Evolutionary conservation across 495 filamentous ascomycete species (phyloP), one percentile per base, ranked within the genome.

Genomic region (Astrocystis sublimbata): DNA sequence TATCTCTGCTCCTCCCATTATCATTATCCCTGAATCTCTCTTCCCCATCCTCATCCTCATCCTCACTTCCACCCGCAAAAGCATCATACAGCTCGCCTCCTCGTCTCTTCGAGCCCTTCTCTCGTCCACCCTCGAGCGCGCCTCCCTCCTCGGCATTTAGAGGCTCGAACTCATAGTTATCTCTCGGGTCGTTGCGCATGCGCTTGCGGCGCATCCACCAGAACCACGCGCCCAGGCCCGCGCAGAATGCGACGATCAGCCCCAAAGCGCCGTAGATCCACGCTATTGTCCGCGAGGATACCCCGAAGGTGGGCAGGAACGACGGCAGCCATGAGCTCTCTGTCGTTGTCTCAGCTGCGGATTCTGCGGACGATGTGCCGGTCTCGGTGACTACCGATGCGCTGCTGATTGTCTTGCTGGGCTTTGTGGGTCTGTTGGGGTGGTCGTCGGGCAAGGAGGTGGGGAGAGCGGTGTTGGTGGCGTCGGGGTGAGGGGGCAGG

Each of bases 131-230:
- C 45, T 71, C 66, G 8, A 78, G 60, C 45, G 77, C 90, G 38
- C 86, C 81, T 13, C 85, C 86, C 65, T 97, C 94, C 8, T 92
- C 88, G 64, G 93, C 87, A 63, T 92, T 87, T 30, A 98, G 84
- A 67, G 96, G 85, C 72, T 97, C 93, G 64, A 98, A 98, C 65
- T 97, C 93, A 68, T 97, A 98, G 73, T 92, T 88, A 67, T 94
- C 90, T 41, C 90, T 86, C 26, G 84, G 78, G 75, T 88, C 89
- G 71, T 88, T 90, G 52, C 86, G 84, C 36, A 88, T 80, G 38
- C 89, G 86, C 76, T 88, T 91, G 63, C 89, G 85, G 35, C 92
- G 88, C 47, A 91, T 87, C 15, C 92, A 77, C 67, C 84, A 89
- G 66, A 96, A 82, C 78, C 94, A 98, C 33, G 87, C 76, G 40